Percentiles rank a stretch among this genome's conserved stretches.
Evolutionary conservation across 441 rosid genomes (phyloP).

Genomic region (Adansonia rubrostipa): DNA sequence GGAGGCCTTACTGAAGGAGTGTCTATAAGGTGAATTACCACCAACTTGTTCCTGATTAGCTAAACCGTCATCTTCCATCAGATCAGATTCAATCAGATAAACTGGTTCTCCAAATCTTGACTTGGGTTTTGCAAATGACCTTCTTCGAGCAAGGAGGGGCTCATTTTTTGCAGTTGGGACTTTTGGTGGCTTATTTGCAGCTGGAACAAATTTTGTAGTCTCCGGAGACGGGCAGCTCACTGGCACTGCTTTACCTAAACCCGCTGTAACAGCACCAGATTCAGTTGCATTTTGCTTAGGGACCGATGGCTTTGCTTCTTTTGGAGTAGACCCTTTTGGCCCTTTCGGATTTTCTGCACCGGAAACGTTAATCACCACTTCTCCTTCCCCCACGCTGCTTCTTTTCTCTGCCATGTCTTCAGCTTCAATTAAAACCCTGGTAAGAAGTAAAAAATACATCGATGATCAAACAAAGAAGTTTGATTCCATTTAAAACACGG

Average conservation of each 20-base stretch:
- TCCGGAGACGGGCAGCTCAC: too few species aligned
- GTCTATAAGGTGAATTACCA: slow-evolving; percentile 42
- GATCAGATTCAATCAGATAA: slow-evolving; percentile 35
- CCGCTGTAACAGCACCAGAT: too few species aligned
- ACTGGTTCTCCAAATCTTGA: slow-evolving; percentile 83
- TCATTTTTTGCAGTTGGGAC: slow-evolving; percentile 40
- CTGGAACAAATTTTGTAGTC: slow-evolving; percentile 31
- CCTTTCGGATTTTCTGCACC: slow-evolving; percentile 38
- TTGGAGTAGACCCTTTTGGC: slow-evolving; percentile 27
- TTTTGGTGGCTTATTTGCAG: slow-evolving; percentile 64
- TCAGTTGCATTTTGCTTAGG: not conserved
- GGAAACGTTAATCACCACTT: slow-evolving; percentile 53
- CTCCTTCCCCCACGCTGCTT: slow-evolving; percentile 35
- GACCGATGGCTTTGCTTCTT: slow-evolving; percentile 1
- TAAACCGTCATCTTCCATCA: slow-evolving; percentile 43
- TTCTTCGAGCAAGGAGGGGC: slow-evolving; percentile 42
- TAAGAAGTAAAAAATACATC: not conserved
- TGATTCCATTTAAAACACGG: not conserved
- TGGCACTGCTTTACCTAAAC: too few species aligned
- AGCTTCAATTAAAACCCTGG: slow-evolving; percentile 35
- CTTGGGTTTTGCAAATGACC: slow-evolving; percentile 63
- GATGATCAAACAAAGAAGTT: not conserved
- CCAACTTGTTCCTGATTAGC: slow-evolving; percentile 41
- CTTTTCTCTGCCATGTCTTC: slow-evolving; percentile 47
- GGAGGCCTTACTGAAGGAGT: slow-evolving; percentile 47